These are phyloP conservation scores for Lathyrus aphaca DNA, from an alignment of 306 rosid genomes.

Conservation along the genomic window DNA sequence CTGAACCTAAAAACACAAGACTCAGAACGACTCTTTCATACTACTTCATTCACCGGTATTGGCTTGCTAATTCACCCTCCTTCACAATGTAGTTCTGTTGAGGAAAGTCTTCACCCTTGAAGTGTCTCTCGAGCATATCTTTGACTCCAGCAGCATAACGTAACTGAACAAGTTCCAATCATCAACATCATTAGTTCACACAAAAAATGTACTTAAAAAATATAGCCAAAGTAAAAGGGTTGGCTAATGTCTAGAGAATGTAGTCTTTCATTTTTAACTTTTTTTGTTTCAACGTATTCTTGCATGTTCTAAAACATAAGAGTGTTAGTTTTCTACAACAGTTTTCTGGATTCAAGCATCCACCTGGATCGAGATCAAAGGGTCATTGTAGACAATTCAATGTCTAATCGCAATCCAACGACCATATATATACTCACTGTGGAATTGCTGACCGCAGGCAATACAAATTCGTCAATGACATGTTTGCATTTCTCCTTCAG, in stretches of 20 bases:
- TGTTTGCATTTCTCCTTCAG: neutral
- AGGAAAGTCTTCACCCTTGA: conserved; percentile 90
- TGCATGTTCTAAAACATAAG: neutral
- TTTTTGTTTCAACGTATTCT: too few relatives aligned
- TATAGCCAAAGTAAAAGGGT: neutral
- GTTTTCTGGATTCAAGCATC: neutral
- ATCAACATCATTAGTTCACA: conserved; percentile 7
- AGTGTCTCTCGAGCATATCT: conserved; percentile 92
- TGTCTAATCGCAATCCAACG: neutral
- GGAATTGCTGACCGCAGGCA: neutral
- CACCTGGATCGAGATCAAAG: neutral
- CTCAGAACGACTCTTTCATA: conserved; percentile 4
- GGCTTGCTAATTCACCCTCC: conserved; percentile 88
- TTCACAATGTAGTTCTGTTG: conserved; percentile 91
- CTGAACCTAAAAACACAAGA: conserved; percentile 29
- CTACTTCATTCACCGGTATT: conserved; percentile 60
- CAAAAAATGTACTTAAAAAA: neutral
- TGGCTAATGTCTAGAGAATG: neutral
- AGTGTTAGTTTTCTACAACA: neutral
- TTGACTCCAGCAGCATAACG: conserved; percentile 93
- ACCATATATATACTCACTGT: neutral
- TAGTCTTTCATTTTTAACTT: neutral
- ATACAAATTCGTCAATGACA: neutral
- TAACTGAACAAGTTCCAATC: conserved; percentile 49
- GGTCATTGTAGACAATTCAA: neutral